These are phyloP conservation scores for Barbatosphaeria neglecta DNA, from an alignment of 495 filamentous ascomycete genomes.

Conservation along the genomic window DNA sequence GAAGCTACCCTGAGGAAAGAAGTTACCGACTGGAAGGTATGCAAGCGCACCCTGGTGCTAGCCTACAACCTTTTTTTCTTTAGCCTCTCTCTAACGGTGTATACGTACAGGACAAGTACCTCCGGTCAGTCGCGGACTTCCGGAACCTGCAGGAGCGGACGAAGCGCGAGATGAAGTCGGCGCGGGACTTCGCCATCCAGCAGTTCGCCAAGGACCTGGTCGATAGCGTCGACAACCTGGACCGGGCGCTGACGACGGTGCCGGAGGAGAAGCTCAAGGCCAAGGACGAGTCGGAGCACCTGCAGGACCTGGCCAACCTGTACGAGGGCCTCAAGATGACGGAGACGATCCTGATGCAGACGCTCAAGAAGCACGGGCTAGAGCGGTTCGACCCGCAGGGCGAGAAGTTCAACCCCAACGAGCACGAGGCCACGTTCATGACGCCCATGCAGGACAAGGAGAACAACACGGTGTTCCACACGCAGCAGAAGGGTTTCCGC, in stretches of 20 bases:
- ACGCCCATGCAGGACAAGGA: conserved; percentile 72
- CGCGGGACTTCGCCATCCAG: conserved; percentile 88
- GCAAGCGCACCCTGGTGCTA: not conserved
- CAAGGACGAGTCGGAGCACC: conserved; percentile 38
- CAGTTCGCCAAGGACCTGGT: conserved; percentile 89
- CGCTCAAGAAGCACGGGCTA: conserved; percentile 85
- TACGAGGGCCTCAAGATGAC: conserved; percentile 92
- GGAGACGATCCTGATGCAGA: conserved; percentile 73
- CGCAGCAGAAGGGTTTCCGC: conserved; percentile 88
- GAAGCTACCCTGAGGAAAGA: conserved; percentile 45
- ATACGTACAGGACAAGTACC: conserved; percentile 69
- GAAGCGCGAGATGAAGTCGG: conserved; percentile 74
- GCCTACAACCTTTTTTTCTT: conserved; percentile 1
- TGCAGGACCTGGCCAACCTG: conserved; percentile 64
- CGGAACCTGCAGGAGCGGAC: conserved; percentile 94
- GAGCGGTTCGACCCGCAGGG: conserved; percentile 73
- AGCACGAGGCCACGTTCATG: conserved; percentile 94
- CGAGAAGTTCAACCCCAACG: conserved; percentile 86
- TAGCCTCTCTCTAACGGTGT: not conserved
- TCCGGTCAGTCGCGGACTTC: conserved; percentile 89
- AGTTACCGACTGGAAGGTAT: conserved; percentile 75
- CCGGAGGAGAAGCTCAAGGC: conserved; percentile 55
- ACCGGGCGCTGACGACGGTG: conserved; percentile 75
- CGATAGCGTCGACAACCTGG: conserved; percentile 91
- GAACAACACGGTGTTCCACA: conserved; percentile 79